A percentile compares a stretch with the other conserved stretches of the same genome.
These are phyloP conservation scores for Magnaporthales sp. DNA, from an alignment of 2,329 filamentous ascomycete genomes.

Conservation along the genomic window DNA sequence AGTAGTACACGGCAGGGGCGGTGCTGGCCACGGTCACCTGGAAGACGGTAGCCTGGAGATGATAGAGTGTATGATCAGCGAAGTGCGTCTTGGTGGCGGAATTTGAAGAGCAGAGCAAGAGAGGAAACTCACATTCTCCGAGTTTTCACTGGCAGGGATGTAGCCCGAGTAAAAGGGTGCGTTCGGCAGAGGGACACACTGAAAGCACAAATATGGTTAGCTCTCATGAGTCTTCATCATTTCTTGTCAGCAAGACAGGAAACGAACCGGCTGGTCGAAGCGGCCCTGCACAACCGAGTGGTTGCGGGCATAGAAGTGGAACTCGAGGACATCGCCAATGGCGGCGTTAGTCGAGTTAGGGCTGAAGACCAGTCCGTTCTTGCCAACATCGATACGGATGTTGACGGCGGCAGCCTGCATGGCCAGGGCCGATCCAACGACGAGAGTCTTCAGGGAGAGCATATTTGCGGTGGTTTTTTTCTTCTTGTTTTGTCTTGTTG, in stretches of 20 bases:
- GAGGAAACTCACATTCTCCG: conserved; percentile 11
- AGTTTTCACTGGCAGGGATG: conserved; percentile 24
- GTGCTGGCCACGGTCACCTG: conserved; percentile 30
- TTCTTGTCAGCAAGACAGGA: not conserved
- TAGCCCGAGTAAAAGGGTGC: conserved; percentile 39
- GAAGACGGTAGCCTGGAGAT: conserved; percentile 24
- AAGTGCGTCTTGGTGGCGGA: not conserved
- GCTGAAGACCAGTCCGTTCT: conserved; percentile 30
- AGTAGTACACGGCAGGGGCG: conserved; percentile 37
- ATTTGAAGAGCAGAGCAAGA: not conserved
- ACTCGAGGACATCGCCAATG: conserved; percentile 39
- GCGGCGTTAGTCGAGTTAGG: conserved; percentile 34
- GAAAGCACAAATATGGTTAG: not conserved
- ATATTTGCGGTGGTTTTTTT: conserved; percentile 4
- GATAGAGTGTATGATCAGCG: not conserved
- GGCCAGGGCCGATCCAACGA: conserved; percentile 7
- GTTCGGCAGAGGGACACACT: conserved; percentile 30
- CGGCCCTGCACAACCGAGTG: conserved; percentile 40
- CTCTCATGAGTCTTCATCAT: no score
- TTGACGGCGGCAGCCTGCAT: conserved; percentile 12
- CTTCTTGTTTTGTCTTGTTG: not conserved
- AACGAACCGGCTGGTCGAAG: conserved; percentile 29
- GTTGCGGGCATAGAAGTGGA: conserved; percentile 41
- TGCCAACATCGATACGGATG: conserved; percentile 30
- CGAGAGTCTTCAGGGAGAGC: conserved; percentile 6